Evolutionary conservation across 2,329 filamentous ascomycete species (phyloP), one percentile per base, ranked within the genome.

Genomic region (Lasiodiplodia sp.): DNA sequence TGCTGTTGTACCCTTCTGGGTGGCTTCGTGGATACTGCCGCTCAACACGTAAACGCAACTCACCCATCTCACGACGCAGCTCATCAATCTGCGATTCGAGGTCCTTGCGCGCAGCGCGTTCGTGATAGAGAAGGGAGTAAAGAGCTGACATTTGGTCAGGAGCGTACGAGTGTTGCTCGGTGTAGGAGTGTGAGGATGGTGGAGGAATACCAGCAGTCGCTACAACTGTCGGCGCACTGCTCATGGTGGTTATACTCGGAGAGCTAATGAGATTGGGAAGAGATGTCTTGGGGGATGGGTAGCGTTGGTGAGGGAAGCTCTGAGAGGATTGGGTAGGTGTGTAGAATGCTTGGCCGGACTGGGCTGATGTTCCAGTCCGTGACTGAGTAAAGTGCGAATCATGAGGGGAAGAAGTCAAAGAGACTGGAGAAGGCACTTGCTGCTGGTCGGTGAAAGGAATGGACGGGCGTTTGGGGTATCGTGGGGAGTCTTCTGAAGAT

Each of bases 81-180:
- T 67, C 70, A 34, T 71, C 68, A 47, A 80, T 75, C 64, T 78
- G 76, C 16, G 71, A 60, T 64, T 80, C 76, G 6, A 80, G 74
- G 11, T 74, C 70, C 63, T 78, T 77, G 34, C 78, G 75, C 4
- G 78, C 75, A 4, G 70, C 68, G 47, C 78, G 75, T 65, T 80
- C 78, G 25, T 75, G 70, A 21, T 71, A 67, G 1, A 80, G 71
- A 8, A 74, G 68, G 4, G 71, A 70, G 67, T 77, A 73, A 5
- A 80, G 49, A 37, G 73, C 70, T 6, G 70, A 66, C 28, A 79
- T 69, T 12, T 71, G 71, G n/a, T 69, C 67, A 6, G 44, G 58
- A 8, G 58, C 40, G 18, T 51, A 63, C 25, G 58, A 63, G 31
- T 66, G 62, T 23, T 58, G 62, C 37, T 70, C 69, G 31, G 57